Evolutionary conservation across 345 rosid species (phyloP).

Genomic region (Sonneratia alba): DNA sequence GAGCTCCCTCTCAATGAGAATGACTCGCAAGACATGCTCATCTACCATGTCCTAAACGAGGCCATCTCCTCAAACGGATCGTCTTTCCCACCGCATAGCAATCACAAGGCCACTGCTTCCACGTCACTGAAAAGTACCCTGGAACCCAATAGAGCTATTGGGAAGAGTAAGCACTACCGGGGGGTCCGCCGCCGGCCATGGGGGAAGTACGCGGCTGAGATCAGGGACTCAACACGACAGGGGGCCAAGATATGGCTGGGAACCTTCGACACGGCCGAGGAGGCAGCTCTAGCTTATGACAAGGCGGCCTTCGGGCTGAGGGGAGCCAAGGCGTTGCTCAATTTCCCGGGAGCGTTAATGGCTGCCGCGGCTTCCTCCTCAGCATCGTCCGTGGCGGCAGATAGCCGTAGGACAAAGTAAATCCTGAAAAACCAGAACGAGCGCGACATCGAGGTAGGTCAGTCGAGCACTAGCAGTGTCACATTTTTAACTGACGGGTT

Average conservation of each 20-base stretch:
- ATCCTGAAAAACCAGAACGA: not conserved
- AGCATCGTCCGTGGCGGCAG: not conserved
- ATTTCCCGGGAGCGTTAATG: slow-evolving; percentile 35
- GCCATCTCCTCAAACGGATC: slow-evolving; percentile 8
- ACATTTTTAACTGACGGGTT: too few species aligned
- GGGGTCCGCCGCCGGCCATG: slow-evolving; percentile 61
- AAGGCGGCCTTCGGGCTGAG: slow-evolving; percentile 55
- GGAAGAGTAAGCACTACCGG: slow-evolving; percentile 46
- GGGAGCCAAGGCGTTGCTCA: slow-evolving; percentile 57
- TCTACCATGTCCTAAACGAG: slow-evolving; percentile 45
- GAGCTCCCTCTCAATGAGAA: slow-evolving; percentile 61
- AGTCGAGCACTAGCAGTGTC: too few species aligned
- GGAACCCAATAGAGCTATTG: slow-evolving; percentile 19
- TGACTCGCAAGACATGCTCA: slow-evolving; percentile 61
- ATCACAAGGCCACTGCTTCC: slow-evolving; percentile 3
- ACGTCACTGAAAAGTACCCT: slow-evolving; percentile 13
- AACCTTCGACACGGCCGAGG: slow-evolving; percentile 49
- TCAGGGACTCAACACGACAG: slow-evolving; percentile 38
- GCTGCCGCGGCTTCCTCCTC: slow-evolving; percentile 12
- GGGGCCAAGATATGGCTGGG: slow-evolving; percentile 58
- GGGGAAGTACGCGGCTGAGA: slow-evolving; percentile 67
- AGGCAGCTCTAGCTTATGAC: slow-evolving; percentile 60
- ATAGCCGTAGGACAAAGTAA: not conserved
- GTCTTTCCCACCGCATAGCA: not conserved
- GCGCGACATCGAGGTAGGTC: too few species aligned